phyloP scores from a whole-genome alignment of 2,329 filamentous ascomycete genomes.

The Cordyceps cicadae region DNA sequence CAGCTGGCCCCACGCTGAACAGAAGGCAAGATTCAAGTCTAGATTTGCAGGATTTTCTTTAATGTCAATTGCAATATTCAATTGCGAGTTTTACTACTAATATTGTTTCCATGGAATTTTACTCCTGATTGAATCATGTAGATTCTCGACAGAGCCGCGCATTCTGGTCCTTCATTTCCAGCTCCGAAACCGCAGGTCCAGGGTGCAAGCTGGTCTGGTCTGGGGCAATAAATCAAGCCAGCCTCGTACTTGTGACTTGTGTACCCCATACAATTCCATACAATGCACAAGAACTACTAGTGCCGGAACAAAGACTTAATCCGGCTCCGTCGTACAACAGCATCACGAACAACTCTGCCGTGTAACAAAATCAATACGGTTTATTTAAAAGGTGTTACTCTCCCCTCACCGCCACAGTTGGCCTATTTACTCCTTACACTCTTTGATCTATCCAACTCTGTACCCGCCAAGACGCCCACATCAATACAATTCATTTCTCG shows the following conservation, averaged over 20 bases:
- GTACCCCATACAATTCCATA: too few species aligned
- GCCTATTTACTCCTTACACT: neutral
- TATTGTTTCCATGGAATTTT: neutral
- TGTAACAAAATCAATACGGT: neutral
- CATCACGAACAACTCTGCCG: too few species aligned
- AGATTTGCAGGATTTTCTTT: neutral
- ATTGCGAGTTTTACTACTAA: neutral
- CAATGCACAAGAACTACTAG: neutral
- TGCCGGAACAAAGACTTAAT: conserved; percentile 1
- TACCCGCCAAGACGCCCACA: too few species aligned
- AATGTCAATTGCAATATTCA: too few species aligned
- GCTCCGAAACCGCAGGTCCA: conserved; percentile 7
- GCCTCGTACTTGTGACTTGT: neutral
- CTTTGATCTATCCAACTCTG: neutral
- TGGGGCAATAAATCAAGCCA: neutral
- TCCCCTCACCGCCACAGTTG: neutral
- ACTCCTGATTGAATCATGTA: neutral
- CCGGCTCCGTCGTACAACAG: neutral
- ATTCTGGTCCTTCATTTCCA: too few species aligned
- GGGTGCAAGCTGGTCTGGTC: neutral
- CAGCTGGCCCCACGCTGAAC: neutral
- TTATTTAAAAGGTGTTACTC: neutral
- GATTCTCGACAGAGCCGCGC: too few species aligned
- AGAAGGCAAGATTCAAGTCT: neutral
- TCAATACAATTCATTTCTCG: neutral